Evolutionary conservation across 2,329 filamentous ascomycete species (phyloP).

Genomic region (Leptographium wingfieldii): DNA sequence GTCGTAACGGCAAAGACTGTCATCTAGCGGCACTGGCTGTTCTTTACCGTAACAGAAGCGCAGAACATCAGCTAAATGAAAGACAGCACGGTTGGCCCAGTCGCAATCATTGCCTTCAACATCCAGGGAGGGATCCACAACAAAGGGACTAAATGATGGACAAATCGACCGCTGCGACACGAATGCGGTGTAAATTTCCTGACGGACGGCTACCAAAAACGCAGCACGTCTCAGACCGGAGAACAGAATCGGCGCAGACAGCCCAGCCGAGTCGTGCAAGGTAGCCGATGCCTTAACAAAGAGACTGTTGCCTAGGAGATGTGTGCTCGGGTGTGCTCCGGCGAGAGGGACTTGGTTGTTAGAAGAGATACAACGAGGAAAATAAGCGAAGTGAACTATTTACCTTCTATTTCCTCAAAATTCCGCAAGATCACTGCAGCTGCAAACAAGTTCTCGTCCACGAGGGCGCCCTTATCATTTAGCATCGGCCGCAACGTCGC

Average conservation of each 20-base stretch:
- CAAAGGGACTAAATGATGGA: neutral
- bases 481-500: neutral
- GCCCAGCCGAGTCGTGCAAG: neutral
- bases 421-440: constrained; percentile 4
- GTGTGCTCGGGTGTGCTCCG: neutral
- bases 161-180: constrained; percentile 1
- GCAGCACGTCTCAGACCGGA: constrained; percentile 1
- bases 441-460: constrained; percentile 6
- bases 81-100: constrained; percentile 1
- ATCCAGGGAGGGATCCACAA: neutral
- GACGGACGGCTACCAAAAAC: neutral
- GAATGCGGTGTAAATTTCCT: constrained; percentile 2
- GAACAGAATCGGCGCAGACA: neutral
- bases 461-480: neutral
- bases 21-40: neutral
- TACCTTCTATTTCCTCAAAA: constrained; percentile 2
- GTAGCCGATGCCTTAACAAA: constrained; percentile 1
- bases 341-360: neutral
- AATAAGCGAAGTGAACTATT: too few relatives aligned
- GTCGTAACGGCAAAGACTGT: neutral
- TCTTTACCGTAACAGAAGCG: constrained; percentile 2
- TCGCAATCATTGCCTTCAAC: neutral
- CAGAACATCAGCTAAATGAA: neutral
- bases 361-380: neutral
- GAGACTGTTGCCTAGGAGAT: constrained; percentile 1